Conservation (phyloP, 768 basidiomycete genomes). For the Epithele typhae region DNA sequence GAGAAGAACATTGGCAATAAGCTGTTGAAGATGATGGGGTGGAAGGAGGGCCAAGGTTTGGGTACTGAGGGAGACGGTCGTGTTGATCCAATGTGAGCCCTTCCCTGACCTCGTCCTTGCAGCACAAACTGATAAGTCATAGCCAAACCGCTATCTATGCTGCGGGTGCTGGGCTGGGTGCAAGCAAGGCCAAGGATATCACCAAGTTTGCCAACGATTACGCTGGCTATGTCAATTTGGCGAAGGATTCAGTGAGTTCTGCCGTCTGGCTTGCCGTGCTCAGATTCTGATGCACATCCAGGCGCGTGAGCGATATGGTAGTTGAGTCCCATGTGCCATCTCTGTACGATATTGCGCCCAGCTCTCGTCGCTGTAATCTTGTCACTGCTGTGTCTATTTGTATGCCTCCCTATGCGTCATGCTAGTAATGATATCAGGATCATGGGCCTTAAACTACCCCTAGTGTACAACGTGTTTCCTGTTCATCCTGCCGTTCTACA, state of each 20-base stretch:
- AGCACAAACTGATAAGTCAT: neutral
- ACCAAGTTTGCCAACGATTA: conserved; percentile 29
- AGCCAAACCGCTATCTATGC: conserved; percentile 86
- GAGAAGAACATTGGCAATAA: conserved; percentile 88
- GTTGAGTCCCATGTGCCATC: conserved; percentile 11
- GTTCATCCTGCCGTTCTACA: conserved; percentile 17
- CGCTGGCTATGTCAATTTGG: conserved; percentile 24
- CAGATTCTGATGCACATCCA: conserved; percentile 6
- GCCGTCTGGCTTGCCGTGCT: too few species aligned
- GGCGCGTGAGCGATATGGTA: conserved; percentile 32
- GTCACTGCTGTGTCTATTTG: too few species aligned
- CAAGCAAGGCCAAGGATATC: conserved; percentile 83
- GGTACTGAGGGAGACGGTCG: conserved; percentile 81
- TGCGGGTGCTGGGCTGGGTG: conserved; percentile 87
- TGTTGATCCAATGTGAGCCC: conserved; percentile 78
- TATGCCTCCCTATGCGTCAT: too few species aligned
- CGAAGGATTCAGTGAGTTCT: conserved; percentile 25
- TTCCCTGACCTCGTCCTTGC: conserved; percentile 1
- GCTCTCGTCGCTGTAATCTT: too few species aligned
- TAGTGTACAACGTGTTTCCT: too few species aligned
- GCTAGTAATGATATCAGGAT: too few species aligned
- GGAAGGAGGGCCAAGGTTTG: conserved; percentile 86
- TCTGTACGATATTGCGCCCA: too few species aligned
- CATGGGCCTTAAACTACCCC: too few species aligned
- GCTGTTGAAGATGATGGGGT: conserved; percentile 96